Evolutionary conservation across 148 eudicot genomes (phyloP).

Genomic region (Amaranthus palmeri): DNA sequence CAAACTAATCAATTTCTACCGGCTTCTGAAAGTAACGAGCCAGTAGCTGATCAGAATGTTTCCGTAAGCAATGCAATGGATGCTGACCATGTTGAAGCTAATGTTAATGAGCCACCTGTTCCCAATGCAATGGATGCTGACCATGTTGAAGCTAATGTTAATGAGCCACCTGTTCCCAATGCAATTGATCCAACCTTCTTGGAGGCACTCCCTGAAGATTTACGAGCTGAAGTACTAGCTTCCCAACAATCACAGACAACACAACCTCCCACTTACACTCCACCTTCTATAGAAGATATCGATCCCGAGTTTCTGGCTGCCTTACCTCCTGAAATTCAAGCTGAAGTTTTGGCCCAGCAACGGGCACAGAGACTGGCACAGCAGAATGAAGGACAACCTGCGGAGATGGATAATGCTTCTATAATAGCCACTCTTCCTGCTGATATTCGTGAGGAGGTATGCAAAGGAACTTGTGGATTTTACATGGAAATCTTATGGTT

Average conservation of each 20-base stretch:
- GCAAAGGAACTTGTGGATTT: slow-evolving; percentile 9
- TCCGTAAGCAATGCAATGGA: slow-evolving; percentile 41
- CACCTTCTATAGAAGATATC: slow-evolving; percentile 84
- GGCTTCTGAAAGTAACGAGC: slow-evolving; percentile 37
- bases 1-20: slow-evolving; percentile 34
- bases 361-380: slow-evolving; percentile 81
- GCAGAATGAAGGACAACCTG: slow-evolving; percentile 97
- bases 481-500: background rate
- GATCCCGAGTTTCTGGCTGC: slow-evolving; percentile 99
- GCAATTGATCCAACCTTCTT: slow-evolving; percentile 95
- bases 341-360: slow-evolving; percentile 97
- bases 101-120: slow-evolving; percentile 43
- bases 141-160: slow-evolving; percentile 37
- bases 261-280: slow-evolving; percentile 63
- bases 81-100: slow-evolving; percentile 44
- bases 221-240: slow-evolving; percentile 93
- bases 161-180: slow-evolving; percentile 50
- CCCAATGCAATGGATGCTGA: slow-evolving; percentile 51
- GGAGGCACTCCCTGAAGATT: slow-evolving; percentile 98
- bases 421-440: slow-evolving; percentile 98
- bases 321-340: slow-evolving; percentile 92
- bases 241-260: slow-evolving; percentile 88
- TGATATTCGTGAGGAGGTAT: slow-evolving; percentile 97
- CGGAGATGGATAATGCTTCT: slow-evolving; percentile 98
- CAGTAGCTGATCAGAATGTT: slow-evolving; percentile 35